Base-by-base conservation (phyloP, 2,329 filamentous ascomycete genomes). In the Nectriaceae sp. region DNA sequence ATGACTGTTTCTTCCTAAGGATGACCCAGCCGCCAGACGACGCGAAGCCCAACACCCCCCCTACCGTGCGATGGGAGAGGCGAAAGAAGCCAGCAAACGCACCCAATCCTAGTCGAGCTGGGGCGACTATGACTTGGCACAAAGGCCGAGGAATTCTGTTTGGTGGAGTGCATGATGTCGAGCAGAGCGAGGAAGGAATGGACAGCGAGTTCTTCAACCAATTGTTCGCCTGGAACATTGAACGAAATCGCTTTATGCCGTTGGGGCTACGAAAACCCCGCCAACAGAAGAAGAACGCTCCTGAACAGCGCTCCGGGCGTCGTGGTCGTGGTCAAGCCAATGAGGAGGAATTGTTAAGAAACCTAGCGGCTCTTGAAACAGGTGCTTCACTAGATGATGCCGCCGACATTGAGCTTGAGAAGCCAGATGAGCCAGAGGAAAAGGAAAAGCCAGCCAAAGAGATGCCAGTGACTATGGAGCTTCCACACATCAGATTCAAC, bases 161-260 rank as follows among this genome's bases (percentile, higher is more conserved):
- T 66, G 94, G 94, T 38, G 94, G 94, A 44, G 94, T 99, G 4
- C 90, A 97, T 62, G 92, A 96, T 59, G 88, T 95, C 0, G 90
- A 96, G 68, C 82, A 92, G 65, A 93, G 83, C 55, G 92, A 96
- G 66, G 94, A 99, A 68, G 91, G 89, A 3, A 96, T 99, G 57
- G 93, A 99, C 46, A 96, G 90, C 65, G 92, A 97, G 67, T 99
- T 99, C 71, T 99, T 97, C 75, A 93, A 97, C 61, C 82, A 86
- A 47, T 72, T 97, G 20, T 95, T 89, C 63, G 89, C 92, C 4
- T 97, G 92, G 90, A 97, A 96, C 64, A 85, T 96, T 54, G 94
- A 97, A 63, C 83, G 93, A 50, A 99, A 99, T 66, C 81, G 94
- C 8, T 97, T 96, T 74, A 97, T 97, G 75, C 89, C 88, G 2